phyloP scores from a whole-genome alignment of 2,329 filamentous ascomycete genomes.

The Aspergillus pseudonomiae region DNA sequence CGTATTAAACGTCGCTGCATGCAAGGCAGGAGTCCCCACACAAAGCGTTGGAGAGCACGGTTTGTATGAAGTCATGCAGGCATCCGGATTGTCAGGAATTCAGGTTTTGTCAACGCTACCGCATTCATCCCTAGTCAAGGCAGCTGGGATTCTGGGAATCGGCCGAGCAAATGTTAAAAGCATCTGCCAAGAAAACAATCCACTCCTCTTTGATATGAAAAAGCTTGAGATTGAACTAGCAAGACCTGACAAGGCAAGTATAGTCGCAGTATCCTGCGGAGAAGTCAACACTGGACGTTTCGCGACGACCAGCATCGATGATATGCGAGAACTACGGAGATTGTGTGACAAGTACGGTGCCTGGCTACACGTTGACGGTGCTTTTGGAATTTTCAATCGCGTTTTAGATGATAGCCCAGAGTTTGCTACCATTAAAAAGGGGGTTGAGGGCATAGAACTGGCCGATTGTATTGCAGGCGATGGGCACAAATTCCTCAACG shows the following conservation, averaged over 20 bases:
- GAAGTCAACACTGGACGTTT: constrained; percentile 92
- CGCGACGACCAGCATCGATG: constrained; percentile 60
- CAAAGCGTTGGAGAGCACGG: constrained; percentile 69
- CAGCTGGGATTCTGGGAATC: constrained; percentile 78
- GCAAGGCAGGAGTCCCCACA: constrained; percentile 31
- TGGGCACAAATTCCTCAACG: constrained; percentile 89
- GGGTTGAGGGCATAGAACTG: constrained; percentile 69
- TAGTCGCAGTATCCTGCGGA: constrained; percentile 79
- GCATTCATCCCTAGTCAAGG: constrained; percentile 83
- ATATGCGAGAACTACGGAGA: constrained; percentile 65
- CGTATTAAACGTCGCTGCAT: constrained; percentile 47
- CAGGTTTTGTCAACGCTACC: constrained; percentile 79
- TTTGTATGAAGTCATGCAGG: constrained; percentile 65
- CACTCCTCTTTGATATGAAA: constrained; percentile 71
- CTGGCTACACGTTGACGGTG: constrained; percentile 90
- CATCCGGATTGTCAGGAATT: constrained; percentile 66
- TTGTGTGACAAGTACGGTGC: constrained; percentile 73
- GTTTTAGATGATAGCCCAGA: constrained; percentile 60
- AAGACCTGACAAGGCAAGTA: constrained; percentile 61
- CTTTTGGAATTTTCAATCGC: constrained; percentile 82
- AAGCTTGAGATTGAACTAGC: constrained; percentile 64
- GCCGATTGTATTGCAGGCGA: constrained; percentile 88
- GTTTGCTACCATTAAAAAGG: constrained; percentile 57
- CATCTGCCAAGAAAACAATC: constrained; percentile 52
- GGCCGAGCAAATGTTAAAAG: constrained; percentile 70